These are phyloP conservation scores for Crepidotus variabilis DNA, from an alignment of 768 basidiomycete genomes.

Conservation along the genomic window DNA sequence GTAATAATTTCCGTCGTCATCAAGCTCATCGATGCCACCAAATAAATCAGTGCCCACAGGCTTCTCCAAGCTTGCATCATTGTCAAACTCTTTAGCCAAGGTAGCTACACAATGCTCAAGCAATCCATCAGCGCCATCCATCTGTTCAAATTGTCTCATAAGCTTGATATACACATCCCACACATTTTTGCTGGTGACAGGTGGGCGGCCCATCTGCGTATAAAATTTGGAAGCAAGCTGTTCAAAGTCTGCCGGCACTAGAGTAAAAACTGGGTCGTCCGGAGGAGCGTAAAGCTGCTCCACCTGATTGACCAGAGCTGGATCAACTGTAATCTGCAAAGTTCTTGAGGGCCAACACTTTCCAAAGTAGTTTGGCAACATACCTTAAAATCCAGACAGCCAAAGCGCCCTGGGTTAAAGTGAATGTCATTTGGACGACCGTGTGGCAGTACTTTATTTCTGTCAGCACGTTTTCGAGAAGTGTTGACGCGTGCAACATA, in stretches of 20 bases:
- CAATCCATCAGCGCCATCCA: neutral
- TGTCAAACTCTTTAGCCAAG: neutral
- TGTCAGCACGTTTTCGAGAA: slow-evolving; percentile 19
- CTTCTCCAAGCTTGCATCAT: neutral
- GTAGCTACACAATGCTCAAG: neutral
- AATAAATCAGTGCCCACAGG: neutral
- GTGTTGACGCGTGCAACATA: slow-evolving; percentile 21
- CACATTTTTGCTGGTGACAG: neutral
- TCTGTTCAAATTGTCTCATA: neutral
- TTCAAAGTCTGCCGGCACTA: slow-evolving; percentile 10
- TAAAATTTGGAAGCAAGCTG: slow-evolving; percentile 7
- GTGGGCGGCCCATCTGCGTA: slow-evolving; percentile 7
- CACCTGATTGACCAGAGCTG: slow-evolving; percentile 5
- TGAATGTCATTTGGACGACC: slow-evolving; percentile 33
- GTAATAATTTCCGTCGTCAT: neutral
- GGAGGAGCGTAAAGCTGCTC: slow-evolving; percentile 6
- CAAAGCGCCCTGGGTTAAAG: slow-evolving; percentile 22
- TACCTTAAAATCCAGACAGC: slow-evolving; percentile 31
- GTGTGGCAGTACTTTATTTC: slow-evolving; percentile 34
- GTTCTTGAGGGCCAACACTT: neutral
- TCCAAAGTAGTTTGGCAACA: neutral
- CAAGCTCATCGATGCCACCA: neutral
- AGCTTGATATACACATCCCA: slow-evolving; percentile 11
- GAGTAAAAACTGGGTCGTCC: slow-evolving; percentile 13
- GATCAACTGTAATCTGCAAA: slow-evolving; percentile 7